Evolutionary conservation across 1,284 basidiomycete species (phyloP).

Genomic region (Malassezia psittaci): DNA sequence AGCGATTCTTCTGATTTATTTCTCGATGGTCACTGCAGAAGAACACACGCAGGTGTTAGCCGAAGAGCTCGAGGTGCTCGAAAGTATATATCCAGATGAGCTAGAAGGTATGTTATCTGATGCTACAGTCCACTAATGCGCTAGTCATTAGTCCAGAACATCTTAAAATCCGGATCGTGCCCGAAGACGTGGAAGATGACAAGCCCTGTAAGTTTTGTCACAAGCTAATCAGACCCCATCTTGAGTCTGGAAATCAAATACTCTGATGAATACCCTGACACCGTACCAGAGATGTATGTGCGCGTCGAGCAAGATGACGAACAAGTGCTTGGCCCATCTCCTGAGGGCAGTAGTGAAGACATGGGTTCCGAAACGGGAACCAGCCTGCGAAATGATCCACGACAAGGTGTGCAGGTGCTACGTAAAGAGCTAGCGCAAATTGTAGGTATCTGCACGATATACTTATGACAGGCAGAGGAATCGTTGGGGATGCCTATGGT

Average conservation of each 20-base stretch:
- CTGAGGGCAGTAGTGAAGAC: neutral
- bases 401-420: constrained; percentile 51
- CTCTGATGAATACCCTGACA: constrained; percentile 63
- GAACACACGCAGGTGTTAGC: constrained; percentile 51
- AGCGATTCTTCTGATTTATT: neutral
- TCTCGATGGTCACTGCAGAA: constrained; percentile 29
- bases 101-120: constrained; percentile 65
- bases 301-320: constrained; percentile 54
- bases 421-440: constrained; percentile 57
- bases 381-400: constrained; percentile 50
- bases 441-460: constrained; percentile 52
- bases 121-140: constrained; percentile 52
- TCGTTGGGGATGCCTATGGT: constrained; percentile 96
- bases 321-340: constrained; percentile 20
- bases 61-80: constrained; percentile 88
- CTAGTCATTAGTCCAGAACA: constrained; percentile 73
- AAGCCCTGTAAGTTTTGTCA: constrained; percentile 6
- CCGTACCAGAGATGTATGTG: constrained; percentile 64
- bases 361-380: neutral
- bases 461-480: constrained; percentile 60
- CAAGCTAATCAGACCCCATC: constrained; percentile 17
- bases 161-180: constrained; percentile 75
- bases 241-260: constrained; percentile 60
- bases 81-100: constrained; percentile 90
- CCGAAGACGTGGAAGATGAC: constrained; percentile 58